phyloP scores from a whole-genome alignment of 441 rosid species.

The Viola pubescens region DNA sequence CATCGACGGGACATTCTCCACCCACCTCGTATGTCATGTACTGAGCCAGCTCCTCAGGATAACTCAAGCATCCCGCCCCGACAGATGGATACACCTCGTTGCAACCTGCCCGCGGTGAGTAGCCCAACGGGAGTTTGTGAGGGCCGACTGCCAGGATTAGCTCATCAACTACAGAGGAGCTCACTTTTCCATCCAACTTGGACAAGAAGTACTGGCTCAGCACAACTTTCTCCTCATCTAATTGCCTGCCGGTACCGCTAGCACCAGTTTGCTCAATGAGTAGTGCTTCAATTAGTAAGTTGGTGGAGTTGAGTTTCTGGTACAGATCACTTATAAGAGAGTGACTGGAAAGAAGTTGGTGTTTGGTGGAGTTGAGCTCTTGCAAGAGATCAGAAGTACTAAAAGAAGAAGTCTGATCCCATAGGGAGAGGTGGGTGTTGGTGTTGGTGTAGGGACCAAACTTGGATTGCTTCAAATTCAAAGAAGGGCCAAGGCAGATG shows the following conservation, averaged over 20 bases:
- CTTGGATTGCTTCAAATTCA: slow-evolving; percentile 8
- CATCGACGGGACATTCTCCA: slow-evolving; percentile 41
- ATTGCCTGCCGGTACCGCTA: neutral
- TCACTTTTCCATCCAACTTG: neutral
- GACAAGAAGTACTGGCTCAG: no score
- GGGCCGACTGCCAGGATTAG: slow-evolving; percentile 29
- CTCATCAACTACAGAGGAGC: slow-evolving; percentile 21
- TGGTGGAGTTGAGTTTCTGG: slow-evolving; percentile 35
- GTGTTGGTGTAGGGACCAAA: neutral
- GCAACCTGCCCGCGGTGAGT: slow-evolving; percentile 29
- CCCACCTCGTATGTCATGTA: slow-evolving; percentile 39
- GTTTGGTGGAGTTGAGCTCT: slow-evolving; percentile 29
- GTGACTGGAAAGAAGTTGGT: slow-evolving; percentile 27
- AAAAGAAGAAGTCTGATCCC: neutral
- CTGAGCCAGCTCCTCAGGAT: slow-evolving; percentile 34
- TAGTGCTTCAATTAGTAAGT: slow-evolving; percentile 28
- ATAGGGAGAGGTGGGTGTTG: slow-evolving; percentile 4
- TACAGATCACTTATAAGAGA: slow-evolving; percentile 25
- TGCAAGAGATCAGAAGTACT: slow-evolving; percentile 2
- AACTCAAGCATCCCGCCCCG: slow-evolving; percentile 37
- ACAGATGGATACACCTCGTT: slow-evolving; percentile 30
- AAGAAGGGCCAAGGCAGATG: slow-evolving; percentile 24
- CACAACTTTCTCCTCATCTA: neutral
- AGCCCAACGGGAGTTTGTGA: slow-evolving; percentile 39
- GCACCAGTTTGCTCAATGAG: slow-evolving; percentile 16